Evolutionary conservation across 2,329 filamentous ascomycete species (phyloP).

Genomic region (Pseudocercospora crystallina): DNA sequence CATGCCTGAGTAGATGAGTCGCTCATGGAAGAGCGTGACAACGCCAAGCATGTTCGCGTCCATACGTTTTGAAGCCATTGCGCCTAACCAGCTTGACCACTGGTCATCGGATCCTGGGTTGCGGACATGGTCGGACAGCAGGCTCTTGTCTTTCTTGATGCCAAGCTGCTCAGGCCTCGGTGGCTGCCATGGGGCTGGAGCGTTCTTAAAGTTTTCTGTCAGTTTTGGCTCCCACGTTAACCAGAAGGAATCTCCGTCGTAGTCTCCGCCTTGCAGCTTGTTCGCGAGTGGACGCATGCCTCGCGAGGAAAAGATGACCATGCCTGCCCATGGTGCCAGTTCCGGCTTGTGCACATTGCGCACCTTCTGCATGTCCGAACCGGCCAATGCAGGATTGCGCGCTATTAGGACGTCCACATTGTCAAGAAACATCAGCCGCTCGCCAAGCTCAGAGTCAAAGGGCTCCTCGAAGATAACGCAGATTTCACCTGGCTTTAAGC

Average conservation of each 20-base stretch:
- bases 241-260: conserved; percentile 76
- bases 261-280: conserved; percentile 75
- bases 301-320: conserved; percentile 71
- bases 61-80: conserved; percentile 39
- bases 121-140: conserved; percentile 47
- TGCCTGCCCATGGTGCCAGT: conserved; percentile 68
- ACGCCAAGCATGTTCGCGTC: conserved; percentile 61
- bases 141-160: conserved; percentile 51
- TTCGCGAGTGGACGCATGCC: conserved; percentile 65
- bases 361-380: conserved; percentile 69
- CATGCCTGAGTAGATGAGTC: conserved; percentile 54
- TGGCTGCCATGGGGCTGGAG: conserved; percentile 50
- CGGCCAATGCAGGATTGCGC: conserved; percentile 67
- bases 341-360: conserved; percentile 54
- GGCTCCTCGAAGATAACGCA: conserved; percentile 65
- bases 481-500: conserved; percentile 64
- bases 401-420: conserved; percentile 65
- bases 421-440: conserved; percentile 46
- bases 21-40: conserved; percentile 65
- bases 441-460: too few relatives aligned
- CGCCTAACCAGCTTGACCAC: conserved; percentile 14
- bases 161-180: conserved; percentile 41
- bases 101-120: conserved; percentile 52
- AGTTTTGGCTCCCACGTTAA: conserved; percentile 70
- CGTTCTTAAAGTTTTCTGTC: conserved; percentile 66